Base-by-base conservation (phyloP, 1,139 yeast species). In the Arxiozyma telluris region DNA sequence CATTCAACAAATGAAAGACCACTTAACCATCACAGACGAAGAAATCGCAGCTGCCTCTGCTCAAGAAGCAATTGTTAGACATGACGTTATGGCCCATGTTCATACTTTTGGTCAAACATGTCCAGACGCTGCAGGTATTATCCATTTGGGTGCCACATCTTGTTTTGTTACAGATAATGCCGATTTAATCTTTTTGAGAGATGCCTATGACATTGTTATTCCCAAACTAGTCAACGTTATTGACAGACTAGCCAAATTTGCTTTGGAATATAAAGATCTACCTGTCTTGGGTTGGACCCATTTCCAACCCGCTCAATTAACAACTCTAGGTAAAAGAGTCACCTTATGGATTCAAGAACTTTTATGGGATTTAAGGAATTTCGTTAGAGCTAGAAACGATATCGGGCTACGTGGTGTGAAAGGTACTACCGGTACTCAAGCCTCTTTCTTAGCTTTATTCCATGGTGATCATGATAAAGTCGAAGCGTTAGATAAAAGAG, bases 271-370 rank as follows among this genome's bases (percentile, higher is more conserved):
- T 77, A 93, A 93, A 77, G 98, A 93, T 72, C 74, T 90, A 73
- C 98, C 99, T 48, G 97, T 91, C 50, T 81, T 93, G 62, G 99
- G 99, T 44, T 93, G 98, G 97, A 93, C 99, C 57, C 99, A 93
- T 74, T 93, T 93, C 82, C 99, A 93, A 76, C 99, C 99, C 22
- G 98, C 98, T 55, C 99, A 93, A 77, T 81, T 94, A 70, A 91
- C 98, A 60, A 93, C 99, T 47, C 96, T 93, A 58, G 99, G 99
- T 69, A 93, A 93, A 79, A 86, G 99, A 76, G 96, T 96, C 55
- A 89, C 97, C 50, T 78, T 93, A 67, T 93, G 98, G 98, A 78
- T 94, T 65, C 99, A 93, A 77, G 99, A 93, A 73, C 78, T 94
- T 65, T 78, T 93, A 67, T 93, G 98, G 98, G 99, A 93, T 75